phyloP scores from a whole-genome alignment of 768 basidiomycete genomes.

The Trametes punicea region DNA sequence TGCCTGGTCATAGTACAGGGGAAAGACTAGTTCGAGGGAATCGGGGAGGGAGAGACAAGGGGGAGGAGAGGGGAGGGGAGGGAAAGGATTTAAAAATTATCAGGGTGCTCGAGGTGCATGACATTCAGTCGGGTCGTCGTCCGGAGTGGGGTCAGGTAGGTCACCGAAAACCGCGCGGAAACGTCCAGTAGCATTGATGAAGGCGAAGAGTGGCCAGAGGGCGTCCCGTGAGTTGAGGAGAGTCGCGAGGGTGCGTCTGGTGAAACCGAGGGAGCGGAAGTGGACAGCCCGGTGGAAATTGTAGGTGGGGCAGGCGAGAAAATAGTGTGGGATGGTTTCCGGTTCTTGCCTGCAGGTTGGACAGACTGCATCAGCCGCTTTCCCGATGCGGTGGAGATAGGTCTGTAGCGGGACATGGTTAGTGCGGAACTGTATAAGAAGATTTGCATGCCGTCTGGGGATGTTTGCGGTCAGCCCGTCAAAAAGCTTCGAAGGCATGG shows the following conservation, averaged over 20 bases:
- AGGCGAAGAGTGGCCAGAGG: conserved; percentile 7
- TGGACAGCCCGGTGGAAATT: background rate
- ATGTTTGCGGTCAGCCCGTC: background rate
- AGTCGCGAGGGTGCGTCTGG: background rate
- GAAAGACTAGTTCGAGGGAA: background rate
- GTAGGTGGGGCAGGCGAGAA: conserved; percentile 20
- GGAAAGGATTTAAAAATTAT: background rate
- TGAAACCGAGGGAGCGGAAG: background rate
- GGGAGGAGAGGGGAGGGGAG: background rate
- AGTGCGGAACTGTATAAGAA: conserved; percentile 32
- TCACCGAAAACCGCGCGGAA: background rate
- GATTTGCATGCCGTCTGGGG: conserved; percentile 3
- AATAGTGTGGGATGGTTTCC: conserved; percentile 23
- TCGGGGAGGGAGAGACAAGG: background rate
- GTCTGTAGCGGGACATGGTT: conserved; percentile 32
- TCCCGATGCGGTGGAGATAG: conserved; percentile 23
- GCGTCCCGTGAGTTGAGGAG: conserved; percentile 5
- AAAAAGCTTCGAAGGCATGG: background rate
- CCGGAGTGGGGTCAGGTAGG: background rate
- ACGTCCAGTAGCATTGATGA: conserved; percentile 11
- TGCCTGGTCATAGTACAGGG: too few species aligned
- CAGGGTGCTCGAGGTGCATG: background rate
- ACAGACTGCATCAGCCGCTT: conserved; percentile 7
- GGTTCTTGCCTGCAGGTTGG: conserved; percentile 1
- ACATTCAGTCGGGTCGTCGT: background rate